phyloP scores from a whole-genome alignment of 306 rosid species.

The Parietaria judaica region DNA sequence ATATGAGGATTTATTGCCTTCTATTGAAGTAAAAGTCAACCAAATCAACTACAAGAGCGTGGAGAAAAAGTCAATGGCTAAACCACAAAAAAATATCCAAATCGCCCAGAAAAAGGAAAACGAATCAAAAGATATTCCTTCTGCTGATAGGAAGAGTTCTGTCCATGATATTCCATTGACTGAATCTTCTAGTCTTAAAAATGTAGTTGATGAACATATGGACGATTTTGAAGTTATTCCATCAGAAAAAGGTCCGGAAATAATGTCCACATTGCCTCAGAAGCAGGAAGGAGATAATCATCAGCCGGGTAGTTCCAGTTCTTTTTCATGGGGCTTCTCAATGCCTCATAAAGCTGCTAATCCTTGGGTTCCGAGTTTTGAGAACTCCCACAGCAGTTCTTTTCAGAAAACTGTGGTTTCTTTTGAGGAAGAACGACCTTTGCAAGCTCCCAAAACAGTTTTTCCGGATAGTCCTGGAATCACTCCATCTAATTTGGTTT shows the following conservation, averaged over 20 bases:
- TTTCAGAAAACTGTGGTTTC: constrained; percentile 28
- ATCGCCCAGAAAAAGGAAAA: constrained; percentile 22
- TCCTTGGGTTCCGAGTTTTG: constrained; percentile 27
- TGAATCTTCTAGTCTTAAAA: constrained; percentile 8
- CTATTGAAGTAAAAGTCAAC: constrained; percentile 30
- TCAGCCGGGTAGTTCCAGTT: constrained; percentile 19
- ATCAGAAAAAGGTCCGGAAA: constrained; percentile 35
- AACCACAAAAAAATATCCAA: constrained; percentile 31
- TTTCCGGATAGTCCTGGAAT: constrained; percentile 26
- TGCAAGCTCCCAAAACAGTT: constrained; percentile 40
- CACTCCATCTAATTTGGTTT: constrained; percentile 18
- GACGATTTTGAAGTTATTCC: constrained; percentile 27
- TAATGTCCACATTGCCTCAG: constrained; percentile 10
- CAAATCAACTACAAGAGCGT: constrained; percentile 23
- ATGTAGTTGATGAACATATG: constrained; percentile 49
- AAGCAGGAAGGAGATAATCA: constrained; percentile 29
- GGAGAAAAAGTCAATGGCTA: constrained; percentile 19
- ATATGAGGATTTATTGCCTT: constrained; percentile 43
- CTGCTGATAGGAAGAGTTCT: constrained; percentile 32
- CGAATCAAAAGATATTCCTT: constrained; percentile 25
- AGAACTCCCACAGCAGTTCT: constrained; percentile 24
- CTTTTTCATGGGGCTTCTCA: constrained; percentile 30
- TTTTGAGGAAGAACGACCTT: constrained; percentile 29
- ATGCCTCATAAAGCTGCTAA: constrained; percentile 30
- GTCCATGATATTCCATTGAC: constrained; percentile 2